These are phyloP conservation scores for Wickerhamomyces sp. DNA, from an alignment of 1,139 yeast genomes.

Conservation along the genomic window DNA sequence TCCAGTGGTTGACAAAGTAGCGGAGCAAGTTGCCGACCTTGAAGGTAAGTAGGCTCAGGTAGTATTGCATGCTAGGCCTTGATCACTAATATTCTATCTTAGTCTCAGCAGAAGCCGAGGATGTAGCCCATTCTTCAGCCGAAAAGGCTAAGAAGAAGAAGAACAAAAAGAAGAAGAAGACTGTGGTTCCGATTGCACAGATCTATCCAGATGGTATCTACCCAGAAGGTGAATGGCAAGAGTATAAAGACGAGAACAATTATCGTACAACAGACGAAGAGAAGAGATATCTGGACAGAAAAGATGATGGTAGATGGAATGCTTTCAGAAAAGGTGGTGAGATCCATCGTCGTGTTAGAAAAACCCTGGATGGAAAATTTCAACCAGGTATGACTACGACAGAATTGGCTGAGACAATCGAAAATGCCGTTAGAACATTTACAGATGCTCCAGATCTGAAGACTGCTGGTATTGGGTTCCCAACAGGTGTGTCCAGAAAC, in stretches of 20 bases:
- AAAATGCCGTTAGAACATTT: constrained; percentile 73
- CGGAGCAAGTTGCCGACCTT: constrained; percentile 4
- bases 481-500: constrained; percentile 90
- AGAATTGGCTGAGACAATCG: constrained; percentile 86
- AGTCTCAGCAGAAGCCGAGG: constrained; percentile 18
- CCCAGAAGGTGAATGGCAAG: constrained; percentile 88
- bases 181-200: constrained; percentile 56
- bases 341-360: constrained; percentile 86
- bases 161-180: constrained; percentile 42
- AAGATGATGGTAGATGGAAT: constrained; percentile 60
- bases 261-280: constrained; percentile 85
- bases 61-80: too few relatives aligned
- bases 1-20: not conserved
- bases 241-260: constrained; percentile 67
- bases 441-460: constrained; percentile 49
- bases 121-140: constrained; percentile 12
- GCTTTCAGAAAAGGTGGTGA: constrained; percentile 96
- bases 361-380: constrained; percentile 66
- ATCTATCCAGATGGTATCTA: constrained; percentile 68
- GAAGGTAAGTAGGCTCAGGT: constrained; percentile 2
- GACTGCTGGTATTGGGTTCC: constrained; percentile 89
- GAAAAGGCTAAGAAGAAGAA: constrained; percentile 37
- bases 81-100: too few relatives aligned
- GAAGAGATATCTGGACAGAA: constrained; percentile 71
- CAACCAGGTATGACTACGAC: constrained; percentile 92